phyloP scores from a whole-genome alignment of 257 asterid genomes.

The Solanum phureja region DNA sequence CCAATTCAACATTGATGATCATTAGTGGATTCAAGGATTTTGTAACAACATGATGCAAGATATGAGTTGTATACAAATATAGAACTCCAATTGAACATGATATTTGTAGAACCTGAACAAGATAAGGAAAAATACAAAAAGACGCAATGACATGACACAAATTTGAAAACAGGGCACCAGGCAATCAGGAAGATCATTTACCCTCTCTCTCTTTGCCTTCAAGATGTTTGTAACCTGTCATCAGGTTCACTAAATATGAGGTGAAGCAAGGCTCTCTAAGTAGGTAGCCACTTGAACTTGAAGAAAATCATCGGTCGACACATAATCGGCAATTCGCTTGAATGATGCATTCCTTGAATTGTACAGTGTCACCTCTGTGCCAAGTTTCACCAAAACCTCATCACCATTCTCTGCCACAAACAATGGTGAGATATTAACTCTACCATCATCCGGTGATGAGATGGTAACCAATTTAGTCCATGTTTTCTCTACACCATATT shows the following conservation, averaged over 20 bases:
- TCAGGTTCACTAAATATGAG: not conserved
- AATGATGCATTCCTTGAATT: not conserved
- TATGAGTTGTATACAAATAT: not conserved
- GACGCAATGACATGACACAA: not conserved
- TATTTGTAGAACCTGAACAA: not conserved
- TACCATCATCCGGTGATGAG: not conserved
- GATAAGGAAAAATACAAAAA: not conserved
- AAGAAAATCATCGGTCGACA: not conserved
- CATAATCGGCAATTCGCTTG: not conserved
- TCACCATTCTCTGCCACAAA: conserved; percentile 17
- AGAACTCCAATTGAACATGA: not conserved
- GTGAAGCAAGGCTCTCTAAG: conserved; percentile 18
- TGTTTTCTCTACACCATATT: conserved; percentile 21
- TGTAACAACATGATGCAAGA: not conserved
- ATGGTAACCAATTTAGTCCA: conserved; percentile 23
- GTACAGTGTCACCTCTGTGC: conserved; percentile 6
- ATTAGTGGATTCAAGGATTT: not conserved
- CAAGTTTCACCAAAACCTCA: conserved; percentile 2
- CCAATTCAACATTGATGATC: not conserved
- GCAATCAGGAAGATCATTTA: not conserved
- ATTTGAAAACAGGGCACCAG: not conserved
- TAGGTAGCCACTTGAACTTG: conserved; percentile 5
- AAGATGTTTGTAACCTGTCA: not conserved
- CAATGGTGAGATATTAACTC: not conserved
- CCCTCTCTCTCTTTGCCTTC: not conserved